These are phyloP conservation scores for Candida maesae DNA, from an alignment of 805 yeast species.

Conservation along the genomic window DNA sequence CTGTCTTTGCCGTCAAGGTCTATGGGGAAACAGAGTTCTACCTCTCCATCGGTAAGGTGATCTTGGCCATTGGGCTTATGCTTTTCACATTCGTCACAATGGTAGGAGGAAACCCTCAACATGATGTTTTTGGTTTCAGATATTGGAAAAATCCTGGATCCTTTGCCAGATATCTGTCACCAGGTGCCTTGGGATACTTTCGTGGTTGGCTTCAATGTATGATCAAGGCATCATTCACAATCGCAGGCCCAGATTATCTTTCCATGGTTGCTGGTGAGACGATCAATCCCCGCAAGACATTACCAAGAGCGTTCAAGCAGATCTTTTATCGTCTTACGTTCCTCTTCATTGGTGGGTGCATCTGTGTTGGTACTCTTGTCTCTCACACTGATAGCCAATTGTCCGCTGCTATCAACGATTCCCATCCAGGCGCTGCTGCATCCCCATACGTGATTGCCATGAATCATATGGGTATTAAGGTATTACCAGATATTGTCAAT, in stretches of 20 bases:
- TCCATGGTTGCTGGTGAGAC: conserved; percentile 86
- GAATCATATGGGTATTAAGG: conserved; percentile 61
- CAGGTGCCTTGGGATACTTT: conserved; percentile 60
- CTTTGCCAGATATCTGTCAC: conserved; percentile 50
- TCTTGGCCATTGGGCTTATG: conserved; percentile 72
- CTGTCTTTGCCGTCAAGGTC: conserved; percentile 65
- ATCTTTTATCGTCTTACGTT: conserved; percentile 65
- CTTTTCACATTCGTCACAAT: conserved; percentile 74
- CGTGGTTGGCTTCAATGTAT: conserved; percentile 70
- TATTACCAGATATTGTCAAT: conserved; percentile 74
- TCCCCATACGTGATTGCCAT: conserved; percentile 85
- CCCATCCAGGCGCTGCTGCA: conserved; percentile 73
- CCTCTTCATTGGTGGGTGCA: conserved; percentile 68
- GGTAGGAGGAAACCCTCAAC: conserved; percentile 83
- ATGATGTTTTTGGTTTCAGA: conserved; percentile 58
- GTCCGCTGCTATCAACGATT: conserved; percentile 50
- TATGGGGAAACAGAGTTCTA: conserved; percentile 85
- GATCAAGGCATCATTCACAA: conserved; percentile 69
- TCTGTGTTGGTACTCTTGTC: conserved; percentile 75
- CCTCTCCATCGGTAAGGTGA: conserved; percentile 68
- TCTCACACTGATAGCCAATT: conserved; percentile 64
- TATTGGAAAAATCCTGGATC: conserved; percentile 41
- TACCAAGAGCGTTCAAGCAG: conserved; percentile 77
- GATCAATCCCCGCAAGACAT: conserved; percentile 57
- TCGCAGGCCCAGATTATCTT: conserved; percentile 84